Evolutionary conservation across 805 yeast genomes (phyloP).

Genomic region (Candida pini): DNA sequence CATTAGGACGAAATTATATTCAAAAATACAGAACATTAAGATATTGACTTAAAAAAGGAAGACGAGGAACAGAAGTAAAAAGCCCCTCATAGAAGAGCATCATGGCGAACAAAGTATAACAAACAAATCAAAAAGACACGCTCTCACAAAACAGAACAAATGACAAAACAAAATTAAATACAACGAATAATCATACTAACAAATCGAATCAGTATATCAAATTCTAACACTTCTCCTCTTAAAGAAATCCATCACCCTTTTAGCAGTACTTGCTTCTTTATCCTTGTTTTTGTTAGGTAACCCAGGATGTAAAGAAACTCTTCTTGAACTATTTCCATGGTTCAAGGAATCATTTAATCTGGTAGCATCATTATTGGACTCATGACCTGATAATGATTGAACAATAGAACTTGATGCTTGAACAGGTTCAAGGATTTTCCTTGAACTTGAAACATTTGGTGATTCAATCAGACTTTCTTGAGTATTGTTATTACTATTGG

Average conservation of each 20-base stretch:
- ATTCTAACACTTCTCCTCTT: constrained; percentile 53
- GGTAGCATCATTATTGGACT: background rate
- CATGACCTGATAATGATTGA: background rate
- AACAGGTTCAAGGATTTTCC: constrained; percentile 12
- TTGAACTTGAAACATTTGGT: constrained; percentile 4
- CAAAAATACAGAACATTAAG: background rate
- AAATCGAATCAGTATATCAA: constrained; percentile 11
- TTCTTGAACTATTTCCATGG: constrained; percentile 25
- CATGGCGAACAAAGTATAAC: no score
- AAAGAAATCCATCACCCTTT: constrained; percentile 72
- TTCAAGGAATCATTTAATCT: background rate
- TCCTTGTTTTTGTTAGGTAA: constrained; percentile 22
- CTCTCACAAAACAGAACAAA: no score
- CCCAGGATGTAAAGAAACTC: constrained; percentile 17
- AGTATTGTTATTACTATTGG: constrained; percentile 8
- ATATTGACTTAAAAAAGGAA: background rate
- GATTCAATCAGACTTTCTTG: constrained; percentile 6
- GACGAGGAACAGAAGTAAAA: background rate
- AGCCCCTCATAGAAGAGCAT: no score
- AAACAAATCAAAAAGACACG: no score
- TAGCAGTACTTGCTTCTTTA: constrained; percentile 69
- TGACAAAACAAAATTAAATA: background rate
- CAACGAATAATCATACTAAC: no score
- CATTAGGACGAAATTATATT: background rate
- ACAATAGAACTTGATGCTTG: constrained; percentile 1